Evolutionary conservation across 2,329 filamentous ascomycete genomes (phyloP).

Genomic region (Colletotrichum sp.): DNA sequence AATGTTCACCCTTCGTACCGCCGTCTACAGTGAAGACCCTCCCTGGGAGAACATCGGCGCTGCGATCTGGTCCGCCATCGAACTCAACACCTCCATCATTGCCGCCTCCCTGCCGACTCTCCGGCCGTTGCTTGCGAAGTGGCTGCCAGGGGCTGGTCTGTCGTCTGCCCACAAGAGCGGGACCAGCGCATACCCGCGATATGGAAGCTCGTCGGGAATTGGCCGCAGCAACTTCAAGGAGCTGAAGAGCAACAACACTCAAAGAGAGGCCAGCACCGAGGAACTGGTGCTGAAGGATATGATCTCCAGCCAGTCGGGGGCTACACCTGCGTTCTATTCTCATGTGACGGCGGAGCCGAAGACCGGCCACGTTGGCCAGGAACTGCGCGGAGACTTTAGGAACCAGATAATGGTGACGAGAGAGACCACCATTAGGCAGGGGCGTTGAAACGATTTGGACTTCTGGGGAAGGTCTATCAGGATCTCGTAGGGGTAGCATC

Average conservation of each 20-base stretch:
- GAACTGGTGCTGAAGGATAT: conserved; percentile 26
- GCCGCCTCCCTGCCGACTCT: conserved; percentile 32
- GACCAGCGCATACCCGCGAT: conserved; percentile 20
- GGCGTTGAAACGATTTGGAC: not conserved
- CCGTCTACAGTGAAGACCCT: conserved; percentile 29
- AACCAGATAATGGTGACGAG: not conserved
- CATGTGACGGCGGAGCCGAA: not conserved
- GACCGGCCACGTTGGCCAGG: not conserved
- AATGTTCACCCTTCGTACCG: conserved; percentile 31
- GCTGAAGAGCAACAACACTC: not conserved
- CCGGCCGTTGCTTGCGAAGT: conserved; percentile 28
- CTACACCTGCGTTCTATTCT: not conserved
- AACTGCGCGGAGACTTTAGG: not conserved
- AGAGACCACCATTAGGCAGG: not conserved
- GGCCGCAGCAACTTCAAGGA: conserved; percentile 9
- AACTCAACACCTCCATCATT: conserved; percentile 33
- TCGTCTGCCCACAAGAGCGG: conserved; percentile 19
- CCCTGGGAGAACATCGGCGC: conserved; percentile 34
- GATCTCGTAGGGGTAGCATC: not conserved
- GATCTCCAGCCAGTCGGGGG: not conserved
- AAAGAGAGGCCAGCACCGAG: conserved; percentile 25
- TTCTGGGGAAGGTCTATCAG: not conserved
- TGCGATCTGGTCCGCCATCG: conserved; percentile 34
- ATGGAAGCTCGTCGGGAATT: conserved; percentile 17
- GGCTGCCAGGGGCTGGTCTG: conserved; percentile 24